phyloP scores from a whole-genome alignment of 352 stramenopile species.

The Globisporangium spinosum region DNA sequence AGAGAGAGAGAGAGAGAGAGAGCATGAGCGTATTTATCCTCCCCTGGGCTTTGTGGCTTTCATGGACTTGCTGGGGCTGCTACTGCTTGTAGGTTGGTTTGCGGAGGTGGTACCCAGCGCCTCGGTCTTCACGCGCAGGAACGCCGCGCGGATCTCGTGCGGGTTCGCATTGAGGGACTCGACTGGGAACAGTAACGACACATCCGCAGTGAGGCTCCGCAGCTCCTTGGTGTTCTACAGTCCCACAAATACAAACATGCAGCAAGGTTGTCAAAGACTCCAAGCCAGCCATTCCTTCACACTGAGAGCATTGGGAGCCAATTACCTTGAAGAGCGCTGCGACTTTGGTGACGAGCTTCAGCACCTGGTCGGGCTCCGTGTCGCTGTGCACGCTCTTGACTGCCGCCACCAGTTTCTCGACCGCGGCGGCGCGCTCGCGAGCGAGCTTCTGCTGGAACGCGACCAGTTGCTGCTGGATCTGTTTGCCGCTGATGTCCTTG shows the following conservation, averaged over 20 bases:
- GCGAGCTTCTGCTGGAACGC: conserved; percentile 68
- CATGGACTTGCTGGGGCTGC: not conserved
- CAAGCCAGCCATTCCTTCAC: not conserved
- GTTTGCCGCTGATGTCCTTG: conserved; percentile 56
- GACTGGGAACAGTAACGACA: conserved; percentile 58
- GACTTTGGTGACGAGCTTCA: conserved; percentile 46
- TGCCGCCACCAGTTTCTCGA: conserved; percentile 63
- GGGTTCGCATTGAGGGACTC: conserved; percentile 80
- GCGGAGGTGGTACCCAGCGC: conserved; percentile 26
- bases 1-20: not conserved
- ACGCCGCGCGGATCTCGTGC: conserved; percentile 48
- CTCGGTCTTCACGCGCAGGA: conserved; percentile 53
- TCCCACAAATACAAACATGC: not conserved
- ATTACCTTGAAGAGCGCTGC: conserved; percentile 69
- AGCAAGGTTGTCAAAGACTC: not conserved
- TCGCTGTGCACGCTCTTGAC: conserved; percentile 76
- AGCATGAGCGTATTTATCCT: conserved; percentile 1
- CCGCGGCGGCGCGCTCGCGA: conserved; percentile 46
- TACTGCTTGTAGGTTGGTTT: conserved; percentile 8
- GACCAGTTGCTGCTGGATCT: conserved; percentile 50
- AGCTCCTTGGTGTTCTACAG: conserved; percentile 77
- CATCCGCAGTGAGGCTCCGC: conserved; percentile 79
- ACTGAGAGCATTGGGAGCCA: too few species aligned
- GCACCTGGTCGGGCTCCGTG: conserved; percentile 66
- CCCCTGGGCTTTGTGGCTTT: not conserved